These are phyloP conservation scores for Linnemannia hyalina DNA, from an alignment of 192 early-diverging fungal species.

Conservation along the genomic window DNA sequence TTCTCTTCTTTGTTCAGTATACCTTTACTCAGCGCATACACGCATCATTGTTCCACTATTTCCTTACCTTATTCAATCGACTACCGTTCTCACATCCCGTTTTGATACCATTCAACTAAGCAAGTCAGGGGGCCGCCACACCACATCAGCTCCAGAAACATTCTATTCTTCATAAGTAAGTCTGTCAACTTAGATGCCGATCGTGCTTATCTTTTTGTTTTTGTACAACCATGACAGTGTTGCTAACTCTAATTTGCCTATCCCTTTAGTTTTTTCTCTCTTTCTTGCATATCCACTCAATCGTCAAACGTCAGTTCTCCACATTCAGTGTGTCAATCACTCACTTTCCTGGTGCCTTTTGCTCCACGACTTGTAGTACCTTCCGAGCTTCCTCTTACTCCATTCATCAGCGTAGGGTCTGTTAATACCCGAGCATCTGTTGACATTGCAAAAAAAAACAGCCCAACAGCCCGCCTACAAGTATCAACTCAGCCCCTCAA, in stretches of 20 bases:
- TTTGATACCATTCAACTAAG: no score
- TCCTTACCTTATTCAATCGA: not conserved
- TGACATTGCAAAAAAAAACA: not conserved
- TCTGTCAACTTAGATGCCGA: not conserved
- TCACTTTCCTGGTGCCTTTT: not conserved
- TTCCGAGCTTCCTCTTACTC: not conserved
- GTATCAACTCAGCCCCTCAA: no score
- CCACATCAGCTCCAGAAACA: no score
- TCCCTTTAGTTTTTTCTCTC: not conserved
- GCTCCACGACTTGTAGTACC: not conserved
- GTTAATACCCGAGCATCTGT: not conserved
- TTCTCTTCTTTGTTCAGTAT: not conserved
- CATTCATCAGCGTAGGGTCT: not conserved
- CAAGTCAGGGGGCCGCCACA: no score
- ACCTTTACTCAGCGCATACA: not conserved
- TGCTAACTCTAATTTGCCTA: not conserved
- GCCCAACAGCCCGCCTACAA: not conserved
- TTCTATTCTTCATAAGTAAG: not conserved
- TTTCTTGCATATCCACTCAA: not conserved
- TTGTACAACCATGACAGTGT: not conserved
- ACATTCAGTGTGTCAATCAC: not conserved
- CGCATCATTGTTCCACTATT: not conserved
- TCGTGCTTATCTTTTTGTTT: not conserved
- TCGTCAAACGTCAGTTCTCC: not conserved
- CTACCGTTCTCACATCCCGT: not conserved